Base-by-base conservation (phyloP, 805 yeast genomes). In the Isabelozyma heimii region DNA sequence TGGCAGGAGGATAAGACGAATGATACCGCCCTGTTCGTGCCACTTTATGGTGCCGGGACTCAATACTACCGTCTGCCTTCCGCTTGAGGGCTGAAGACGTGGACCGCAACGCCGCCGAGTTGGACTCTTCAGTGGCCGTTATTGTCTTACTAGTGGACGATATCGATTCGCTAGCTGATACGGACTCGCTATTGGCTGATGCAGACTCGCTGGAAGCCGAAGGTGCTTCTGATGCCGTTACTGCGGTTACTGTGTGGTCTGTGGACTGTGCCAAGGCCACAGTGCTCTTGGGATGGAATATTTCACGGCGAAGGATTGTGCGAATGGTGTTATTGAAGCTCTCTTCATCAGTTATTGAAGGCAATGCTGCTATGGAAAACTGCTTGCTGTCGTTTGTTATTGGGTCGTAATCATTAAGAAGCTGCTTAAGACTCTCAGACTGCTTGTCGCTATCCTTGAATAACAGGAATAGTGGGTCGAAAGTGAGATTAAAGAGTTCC, bases 341-440 rank as follows among this genome's bases (percentile, higher is more conserved):
- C 16, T 40, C 24, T 20, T 9, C 45, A 42, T 50, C 45, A 27
- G 37, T 37, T 10, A 44, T 41, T 15, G 39, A 41, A 12, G 49
- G 51, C 15, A 43, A 42, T 8, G 42, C 37, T n/a, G 35, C 12
- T n/a, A 46, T 30, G 39, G 55, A 53, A 33, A 59, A 55, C 50
- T 59, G 62, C 46, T 58, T 61, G 37, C 59, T 56, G 8, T 9
- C 35, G n/a, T 30, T 13, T 45, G 58, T 56, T 16, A 53, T 57
- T 37, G 53, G 39, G 30, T 47, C 47, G 53, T 52, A 41, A 46
- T 48, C 27, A 40, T 48, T 48, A 28, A 52, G 10, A 43, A 48
- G 42, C 12, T 37, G 38, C 27, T 20, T 43, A 20, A 44, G 26
- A 40, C 45, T 44, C 5, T 30, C 35, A 10, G 35, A 30, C n/a